Conservation (phyloP, 108 stramenopile genomes). For the Stephanodiscus triporus region DNA sequence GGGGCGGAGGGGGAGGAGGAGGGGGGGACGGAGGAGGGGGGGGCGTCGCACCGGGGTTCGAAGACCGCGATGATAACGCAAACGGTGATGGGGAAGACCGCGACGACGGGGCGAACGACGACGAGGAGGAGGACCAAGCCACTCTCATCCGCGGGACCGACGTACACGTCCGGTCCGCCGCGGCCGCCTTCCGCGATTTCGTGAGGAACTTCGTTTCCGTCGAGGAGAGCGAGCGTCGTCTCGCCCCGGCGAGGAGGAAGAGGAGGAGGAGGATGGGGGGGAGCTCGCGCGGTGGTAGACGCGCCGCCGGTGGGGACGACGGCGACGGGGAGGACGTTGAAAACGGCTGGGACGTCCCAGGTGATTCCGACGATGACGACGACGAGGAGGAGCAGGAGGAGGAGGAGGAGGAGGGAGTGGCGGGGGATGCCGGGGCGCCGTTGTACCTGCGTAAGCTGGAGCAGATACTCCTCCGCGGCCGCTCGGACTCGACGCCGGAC, state of each 20-base stretch:
- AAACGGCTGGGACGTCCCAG: conserved; percentile 20
- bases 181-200: conserved; percentile 79
- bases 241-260: conserved; percentile 18
- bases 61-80: conserved; percentile 3
- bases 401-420: too few species aligned
- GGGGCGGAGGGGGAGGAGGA: background rate
- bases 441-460: conserved; percentile 30
- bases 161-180: conserved; percentile 76
- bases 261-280: conserved; percentile 10
- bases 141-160: conserved; percentile 79
- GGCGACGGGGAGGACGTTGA: conserved; percentile 25
- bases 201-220: conserved; percentile 68
- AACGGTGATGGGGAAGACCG: conserved; percentile 1
- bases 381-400: conserved; percentile 35
- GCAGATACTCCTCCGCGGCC: conserved; percentile 37
- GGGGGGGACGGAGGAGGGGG: background rate
- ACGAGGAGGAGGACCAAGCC: conserved; percentile 24
- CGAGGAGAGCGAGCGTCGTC: conserved; percentile 43
- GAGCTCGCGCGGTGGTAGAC: background rate
- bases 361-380: conserved; percentile 29
- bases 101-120: conserved; percentile 13
- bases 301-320: too few species aligned
- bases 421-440: conserved; percentile 40
- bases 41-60: background rate
- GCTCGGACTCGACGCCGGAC: conserved; percentile 28